A percentile compares a stretch with the other conserved stretches of the same genome.
Conservation (phyloP, 176 grass and related monocot species). For the Areca catechu region DNA sequence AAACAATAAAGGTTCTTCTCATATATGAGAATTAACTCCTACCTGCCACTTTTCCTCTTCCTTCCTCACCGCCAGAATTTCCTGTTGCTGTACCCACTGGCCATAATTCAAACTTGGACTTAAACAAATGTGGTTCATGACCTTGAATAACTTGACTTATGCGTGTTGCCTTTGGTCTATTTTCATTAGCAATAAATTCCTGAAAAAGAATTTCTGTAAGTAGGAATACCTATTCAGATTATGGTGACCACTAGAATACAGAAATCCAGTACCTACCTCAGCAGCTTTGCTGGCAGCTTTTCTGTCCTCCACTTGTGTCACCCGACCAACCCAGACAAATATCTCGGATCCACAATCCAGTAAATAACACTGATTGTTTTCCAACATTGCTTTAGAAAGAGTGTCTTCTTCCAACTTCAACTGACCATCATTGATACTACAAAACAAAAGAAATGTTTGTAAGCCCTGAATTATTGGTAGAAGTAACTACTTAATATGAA, state of each 20-base stretch:
- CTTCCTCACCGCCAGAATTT: constrained; percentile 56
- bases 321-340: constrained; percentile 88
- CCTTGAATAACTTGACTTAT: constrained; percentile 91
- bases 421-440: constrained; percentile 73
- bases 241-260: constrained; percentile 8
- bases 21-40: constrained; percentile 8
- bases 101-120: constrained; percentile 94
- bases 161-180: constrained; percentile 67
- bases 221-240: not conserved
- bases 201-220: constrained; percentile 17
- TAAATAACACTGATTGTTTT: constrained; percentile 85
- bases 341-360: constrained; percentile 87
- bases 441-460: constrained; percentile 3
- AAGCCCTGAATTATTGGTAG: too few species aligned
- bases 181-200: constrained; percentile 74
- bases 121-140: constrained; percentile 79
- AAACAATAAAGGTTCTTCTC: not conserved
- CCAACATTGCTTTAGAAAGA: constrained; percentile 74
- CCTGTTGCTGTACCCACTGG: constrained; percentile 47
- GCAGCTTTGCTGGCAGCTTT: constrained; percentile 78
- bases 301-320: constrained; percentile 89
- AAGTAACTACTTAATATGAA: too few species aligned
- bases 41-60: constrained; percentile 96
- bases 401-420: constrained; percentile 65
- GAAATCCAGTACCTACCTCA: constrained; percentile 49